Base-by-base conservation (phyloP, 2,329 filamentous ascomycete genomes). In the Pleurostoma richardsiae region DNA sequence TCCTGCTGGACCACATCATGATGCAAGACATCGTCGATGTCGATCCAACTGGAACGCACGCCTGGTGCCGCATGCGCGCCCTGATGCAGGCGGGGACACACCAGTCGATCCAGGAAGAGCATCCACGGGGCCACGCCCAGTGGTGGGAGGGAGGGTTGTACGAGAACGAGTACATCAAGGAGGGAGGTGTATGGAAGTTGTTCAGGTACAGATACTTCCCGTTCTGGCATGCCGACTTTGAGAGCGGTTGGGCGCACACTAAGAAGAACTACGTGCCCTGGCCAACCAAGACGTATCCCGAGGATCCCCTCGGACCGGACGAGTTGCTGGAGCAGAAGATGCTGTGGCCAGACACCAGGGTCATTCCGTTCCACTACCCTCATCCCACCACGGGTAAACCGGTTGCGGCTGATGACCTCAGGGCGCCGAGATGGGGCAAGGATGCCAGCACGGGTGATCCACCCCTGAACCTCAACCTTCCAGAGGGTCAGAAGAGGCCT, bases 81-180 rank as follows among this genome's bases (percentile, higher is more conserved):
- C 65, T 80, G 53, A 80, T 80, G 76, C 70, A 71, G 40, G 75
- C 75, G 0, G 75, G 76, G 43, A 76, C 73, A 30, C 77, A 80
- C 59, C 63, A 74, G 54, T 72, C 67, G 48, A 69, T 79, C 54
- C 66, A 69, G 41, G 69, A 73, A 40, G 65, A 63, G 6, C 74
- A 79, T 52, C 75, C 76, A 5, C 69, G 74, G 8, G 76, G 76
- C 3, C 68, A 75, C 42, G 66, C 71, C 8, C 76, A 80, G 56
- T 80, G 77, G 77, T 80, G 74, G 72, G 77, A 80, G 58, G 76
- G 76, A 40, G 76, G 77, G 3, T 59, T 80, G 33, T 80, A 80
- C 59, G 76, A 80, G 60, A 80, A 80, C 55, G 76, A 80, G 57
- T 80, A 79, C 58, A 71, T 79, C 61, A 78, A 77, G 59, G 74